These are phyloP conservation scores for Leccinum huronense DNA, from an alignment of 1,284 basidiomycete species.

Conservation along the genomic window DNA sequence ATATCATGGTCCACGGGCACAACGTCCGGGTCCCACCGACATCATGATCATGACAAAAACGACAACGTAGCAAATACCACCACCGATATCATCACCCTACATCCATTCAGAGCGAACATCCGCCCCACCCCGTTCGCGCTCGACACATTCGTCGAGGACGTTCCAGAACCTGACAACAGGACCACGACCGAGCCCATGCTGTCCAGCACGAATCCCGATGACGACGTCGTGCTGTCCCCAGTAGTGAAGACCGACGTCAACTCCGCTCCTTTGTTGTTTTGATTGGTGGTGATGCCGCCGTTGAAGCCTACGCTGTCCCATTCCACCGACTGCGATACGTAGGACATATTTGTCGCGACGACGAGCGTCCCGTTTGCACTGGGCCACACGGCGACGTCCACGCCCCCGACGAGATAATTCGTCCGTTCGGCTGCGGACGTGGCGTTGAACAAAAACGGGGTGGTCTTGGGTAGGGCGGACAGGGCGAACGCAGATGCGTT, in stretches of 20 bases:
- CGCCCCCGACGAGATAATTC: conserved; percentile 34
- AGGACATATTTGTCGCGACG: conserved; percentile 44
- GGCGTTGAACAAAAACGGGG: conserved; percentile 41
- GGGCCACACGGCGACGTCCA: conserved; percentile 46
- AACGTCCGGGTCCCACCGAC: neutral
- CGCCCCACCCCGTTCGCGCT: neutral
- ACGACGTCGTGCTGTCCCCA: conserved; percentile 16
- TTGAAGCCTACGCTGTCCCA: conserved; percentile 20
- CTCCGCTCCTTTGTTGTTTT: neutral
- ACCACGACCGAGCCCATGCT: conserved; percentile 26
- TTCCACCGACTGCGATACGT: conserved; percentile 28
- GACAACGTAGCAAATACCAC: neutral
- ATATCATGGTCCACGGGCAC: neutral
- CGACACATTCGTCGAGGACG: neutral
- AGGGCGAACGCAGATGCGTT: conserved; percentile 56
- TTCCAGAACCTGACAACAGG: conserved; percentile 11
- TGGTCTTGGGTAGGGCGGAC: conserved; percentile 38
- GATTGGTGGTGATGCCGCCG: neutral
- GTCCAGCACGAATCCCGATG: conserved; percentile 20
- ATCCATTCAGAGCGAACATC: neutral
- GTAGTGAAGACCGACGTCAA: conserved; percentile 16
- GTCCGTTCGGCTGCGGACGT: conserved; percentile 17
- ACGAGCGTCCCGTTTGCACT: conserved; percentile 38
- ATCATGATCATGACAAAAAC: neutral
- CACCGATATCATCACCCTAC: neutral